phyloP scores from a whole-genome alignment of 768 basidiomycete genomes.

The Hortiboletus flavorubellus region DNA sequence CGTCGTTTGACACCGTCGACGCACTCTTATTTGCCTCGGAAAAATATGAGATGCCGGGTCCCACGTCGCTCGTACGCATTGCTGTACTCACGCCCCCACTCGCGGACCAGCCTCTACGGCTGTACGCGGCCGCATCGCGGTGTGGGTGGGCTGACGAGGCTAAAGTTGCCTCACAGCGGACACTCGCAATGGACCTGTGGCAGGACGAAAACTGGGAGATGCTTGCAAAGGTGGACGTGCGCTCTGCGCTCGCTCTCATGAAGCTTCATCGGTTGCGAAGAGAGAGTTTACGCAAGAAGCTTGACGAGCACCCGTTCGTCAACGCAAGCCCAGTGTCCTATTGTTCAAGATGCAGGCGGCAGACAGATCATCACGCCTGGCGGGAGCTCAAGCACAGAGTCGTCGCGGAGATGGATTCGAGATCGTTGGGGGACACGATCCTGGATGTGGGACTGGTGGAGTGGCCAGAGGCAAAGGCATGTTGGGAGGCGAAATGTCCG shows the following conservation, averaged over 20 bases:
- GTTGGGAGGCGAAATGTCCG: slow-evolving; percentile 57
- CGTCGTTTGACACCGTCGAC: slow-evolving; percentile 54
- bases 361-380: slow-evolving; percentile 60
- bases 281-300: slow-evolving; percentile 45
- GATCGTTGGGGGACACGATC: slow-evolving; percentile 60
- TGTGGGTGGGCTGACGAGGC: slow-evolving; percentile 60
- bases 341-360: slow-evolving; percentile 49
- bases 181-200: slow-evolving; percentile 53
- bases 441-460: slow-evolving; percentile 43
- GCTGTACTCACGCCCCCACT: slow-evolving; percentile 53
- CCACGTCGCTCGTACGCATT: slow-evolving; percentile 55
- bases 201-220: slow-evolving; percentile 41
- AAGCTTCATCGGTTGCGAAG: slow-evolving; percentile 52
- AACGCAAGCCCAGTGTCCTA: slow-evolving; percentile 35
- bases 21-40: slow-evolving; percentile 59
- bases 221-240: slow-evolving; percentile 46
- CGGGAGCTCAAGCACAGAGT: slow-evolving; percentile 59
- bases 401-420: slow-evolving; percentile 52
- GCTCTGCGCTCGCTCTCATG: slow-evolving; percentile 52
- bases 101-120: slow-evolving; percentile 46
- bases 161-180: slow-evolving; percentile 49
- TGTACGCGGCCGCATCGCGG: slow-evolving; percentile 54
- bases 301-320: slow-evolving; percentile 60
- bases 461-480: slow-evolving; percentile 58
- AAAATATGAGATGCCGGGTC: slow-evolving; percentile 70